A percentile compares a stretch with the other conserved stretches of the same genome.
These are phyloP conservation scores for Gastrolobium villosum DNA, from an alignment of 306 rosid genomes.

Conservation along the genomic window DNA sequence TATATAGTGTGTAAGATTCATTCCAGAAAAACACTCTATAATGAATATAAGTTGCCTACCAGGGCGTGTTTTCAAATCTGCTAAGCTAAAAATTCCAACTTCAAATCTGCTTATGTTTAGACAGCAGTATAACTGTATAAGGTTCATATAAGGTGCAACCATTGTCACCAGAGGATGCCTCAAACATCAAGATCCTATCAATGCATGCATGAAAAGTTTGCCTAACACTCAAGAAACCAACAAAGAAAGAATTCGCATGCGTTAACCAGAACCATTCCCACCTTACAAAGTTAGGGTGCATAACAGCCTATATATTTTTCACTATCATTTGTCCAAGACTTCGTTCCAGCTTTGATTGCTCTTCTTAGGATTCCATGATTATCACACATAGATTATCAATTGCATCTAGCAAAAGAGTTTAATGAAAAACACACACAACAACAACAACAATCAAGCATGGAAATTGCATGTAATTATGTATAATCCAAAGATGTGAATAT, in stretches of 20 bases:
- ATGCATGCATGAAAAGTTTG: background rate
- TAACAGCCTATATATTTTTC: constrained; percentile 3
- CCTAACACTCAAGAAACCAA: background rate
- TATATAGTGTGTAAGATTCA: background rate
- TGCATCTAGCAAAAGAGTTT: background rate
- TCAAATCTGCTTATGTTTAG: background rate
- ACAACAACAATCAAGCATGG: background rate
- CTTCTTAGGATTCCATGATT: constrained; percentile 34
- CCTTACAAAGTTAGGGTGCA: background rate
- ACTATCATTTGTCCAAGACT: constrained; percentile 1
- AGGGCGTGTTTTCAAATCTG: background rate
- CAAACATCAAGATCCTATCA: constrained; percentile 18
- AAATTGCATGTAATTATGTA: constrained; percentile 2
- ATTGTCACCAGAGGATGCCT: constrained; percentile 15
- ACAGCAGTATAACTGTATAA: background rate
- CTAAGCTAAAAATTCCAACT: background rate
- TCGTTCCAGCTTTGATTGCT: background rate
- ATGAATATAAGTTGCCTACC: background rate
- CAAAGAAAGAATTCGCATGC: background rate
- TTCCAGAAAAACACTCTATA: background rate
- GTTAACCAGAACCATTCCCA: background rate
- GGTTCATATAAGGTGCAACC: background rate
- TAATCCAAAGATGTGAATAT: background rate
- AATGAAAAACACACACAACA: background rate
- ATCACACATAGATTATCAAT: constrained; percentile 14